Evolutionary conservation across 371 early-diverging fungal genomes (phyloP).

Genomic region (Syncephalastrum contaminatum): DNA sequence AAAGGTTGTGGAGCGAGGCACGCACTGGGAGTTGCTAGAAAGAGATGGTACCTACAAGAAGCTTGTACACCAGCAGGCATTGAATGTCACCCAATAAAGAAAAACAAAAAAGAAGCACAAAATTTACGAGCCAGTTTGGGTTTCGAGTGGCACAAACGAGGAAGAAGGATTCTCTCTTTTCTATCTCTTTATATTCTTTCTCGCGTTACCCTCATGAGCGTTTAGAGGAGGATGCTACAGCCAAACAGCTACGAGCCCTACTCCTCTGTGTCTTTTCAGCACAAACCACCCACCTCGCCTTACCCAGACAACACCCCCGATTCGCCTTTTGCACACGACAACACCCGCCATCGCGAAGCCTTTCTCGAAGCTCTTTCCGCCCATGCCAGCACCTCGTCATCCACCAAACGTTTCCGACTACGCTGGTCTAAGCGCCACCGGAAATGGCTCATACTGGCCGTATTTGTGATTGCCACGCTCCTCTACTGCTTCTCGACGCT

Average conservation of each 20-base stretch:
- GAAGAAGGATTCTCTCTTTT: too few relatives aligned
- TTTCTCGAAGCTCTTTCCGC: constrained; percentile 14
- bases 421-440: constrained; percentile 42
- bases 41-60: constrained; percentile 41
- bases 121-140: too few relatives aligned
- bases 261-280: constrained; percentile 46
- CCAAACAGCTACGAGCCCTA: constrained; percentile 38
- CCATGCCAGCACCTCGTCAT: background rate
- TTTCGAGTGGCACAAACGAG: too few relatives aligned
- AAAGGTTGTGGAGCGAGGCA: constrained; percentile 63
- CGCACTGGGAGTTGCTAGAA: constrained; percentile 53
- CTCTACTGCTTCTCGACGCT: constrained; percentile 35
- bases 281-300: constrained; percentile 46
- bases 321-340: constrained; percentile 4
- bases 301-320: constrained; percentile 19
- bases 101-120: too few relatives aligned
- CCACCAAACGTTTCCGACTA: constrained; percentile 4
- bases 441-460: constrained; percentile 22
- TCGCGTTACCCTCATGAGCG: too few relatives aligned
- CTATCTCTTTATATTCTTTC: too few relatives aligned
- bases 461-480: constrained; percentile 22
- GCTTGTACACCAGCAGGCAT: constrained; percentile 27
- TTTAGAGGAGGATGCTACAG: constrained; percentile 11
- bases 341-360: constrained; percentile 16
- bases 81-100: constrained; percentile 1